Conservation (phyloP, 805 yeast genomes). For the Suhomyces vadensis region DNA sequence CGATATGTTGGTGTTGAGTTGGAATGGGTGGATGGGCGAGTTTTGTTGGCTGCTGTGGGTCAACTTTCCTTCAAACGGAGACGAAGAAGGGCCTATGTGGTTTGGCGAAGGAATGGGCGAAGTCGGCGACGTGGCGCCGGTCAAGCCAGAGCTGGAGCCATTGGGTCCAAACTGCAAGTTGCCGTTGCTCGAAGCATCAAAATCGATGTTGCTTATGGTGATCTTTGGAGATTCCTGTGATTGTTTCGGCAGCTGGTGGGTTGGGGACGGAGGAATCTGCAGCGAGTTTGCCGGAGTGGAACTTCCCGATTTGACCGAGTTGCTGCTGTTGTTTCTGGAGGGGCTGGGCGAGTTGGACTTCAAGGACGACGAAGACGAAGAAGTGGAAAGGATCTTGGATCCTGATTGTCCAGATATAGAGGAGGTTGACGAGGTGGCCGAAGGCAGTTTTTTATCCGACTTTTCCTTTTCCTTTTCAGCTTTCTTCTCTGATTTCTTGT, state of each 20-base stretch:
- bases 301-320: constrained; percentile 21
- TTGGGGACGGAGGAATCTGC: constrained; percentile 11
- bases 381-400: constrained; percentile 17
- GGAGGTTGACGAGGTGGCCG: constrained; percentile 17
- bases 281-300: constrained; percentile 3
- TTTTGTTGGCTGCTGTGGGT: constrained; percentile 10
- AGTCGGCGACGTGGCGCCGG: constrained; percentile 18
- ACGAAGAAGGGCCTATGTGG: constrained; percentile 8
- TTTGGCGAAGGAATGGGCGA: constrained; percentile 23
- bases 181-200: constrained; percentile 9
- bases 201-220: constrained; percentile 18
- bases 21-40: constrained; percentile 39
- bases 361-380: constrained; percentile 26
- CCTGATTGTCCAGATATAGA: constrained; percentile 8
- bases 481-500: constrained; percentile 39
- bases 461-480: constrained; percentile 44
- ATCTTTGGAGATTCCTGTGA: constrained; percentile 23
- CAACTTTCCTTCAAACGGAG: constrained; percentile 12
- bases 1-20: constrained; percentile 56
- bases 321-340: constrained; percentile 31
- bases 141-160: background rate
- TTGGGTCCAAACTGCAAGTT: constrained; percentile 1
- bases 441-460: constrained; percentile 29
- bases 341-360: constrained; percentile 36
- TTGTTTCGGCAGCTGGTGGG: constrained; percentile 19